Conservation (phyloP, 495 filamentous ascomycete species). For the Trypethelium eluteriae region DNA sequence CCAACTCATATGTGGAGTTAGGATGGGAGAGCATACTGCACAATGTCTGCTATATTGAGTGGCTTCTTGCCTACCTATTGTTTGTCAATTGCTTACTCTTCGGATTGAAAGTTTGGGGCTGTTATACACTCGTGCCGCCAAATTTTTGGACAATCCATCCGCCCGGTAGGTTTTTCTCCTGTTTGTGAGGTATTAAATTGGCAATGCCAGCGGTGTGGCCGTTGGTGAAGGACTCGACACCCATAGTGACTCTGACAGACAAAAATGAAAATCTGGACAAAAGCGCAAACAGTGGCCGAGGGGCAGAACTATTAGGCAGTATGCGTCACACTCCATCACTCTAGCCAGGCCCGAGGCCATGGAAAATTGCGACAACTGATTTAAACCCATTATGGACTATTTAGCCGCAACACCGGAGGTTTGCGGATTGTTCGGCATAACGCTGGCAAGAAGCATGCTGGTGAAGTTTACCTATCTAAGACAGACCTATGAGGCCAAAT, state of each 20-base stretch:
- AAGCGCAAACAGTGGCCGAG: neutral
- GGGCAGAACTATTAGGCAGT: neutral
- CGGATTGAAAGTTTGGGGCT: constrained; percentile 9
- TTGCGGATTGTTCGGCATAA: too few species aligned
- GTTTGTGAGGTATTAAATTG: constrained; percentile 30
- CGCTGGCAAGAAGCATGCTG: too few species aligned
- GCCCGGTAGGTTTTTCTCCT: constrained; percentile 35
- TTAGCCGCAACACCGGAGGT: too few species aligned
- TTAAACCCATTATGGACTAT: too few species aligned
- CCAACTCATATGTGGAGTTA: neutral
- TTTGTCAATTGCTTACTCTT: neutral
- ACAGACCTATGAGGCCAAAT: too few species aligned
- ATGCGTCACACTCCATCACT: neutral
- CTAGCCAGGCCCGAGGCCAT: constrained; percentile 2
- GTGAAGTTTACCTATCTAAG: too few species aligned
- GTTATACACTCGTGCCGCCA: constrained; percentile 37
- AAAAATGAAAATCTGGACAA: neutral
- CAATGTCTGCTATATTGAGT: constrained; percentile 12
- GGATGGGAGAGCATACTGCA: neutral
- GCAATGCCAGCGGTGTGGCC: constrained; percentile 16
- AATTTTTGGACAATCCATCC: constrained; percentile 42
- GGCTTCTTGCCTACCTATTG: constrained; percentile 2
- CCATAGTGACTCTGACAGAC: constrained; percentile 1
- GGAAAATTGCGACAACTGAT: neutral
- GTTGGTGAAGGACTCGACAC: constrained; percentile 17